phyloP scores from a whole-genome alignment of 179 eudicot species.

The Silene vulgaris region DNA sequence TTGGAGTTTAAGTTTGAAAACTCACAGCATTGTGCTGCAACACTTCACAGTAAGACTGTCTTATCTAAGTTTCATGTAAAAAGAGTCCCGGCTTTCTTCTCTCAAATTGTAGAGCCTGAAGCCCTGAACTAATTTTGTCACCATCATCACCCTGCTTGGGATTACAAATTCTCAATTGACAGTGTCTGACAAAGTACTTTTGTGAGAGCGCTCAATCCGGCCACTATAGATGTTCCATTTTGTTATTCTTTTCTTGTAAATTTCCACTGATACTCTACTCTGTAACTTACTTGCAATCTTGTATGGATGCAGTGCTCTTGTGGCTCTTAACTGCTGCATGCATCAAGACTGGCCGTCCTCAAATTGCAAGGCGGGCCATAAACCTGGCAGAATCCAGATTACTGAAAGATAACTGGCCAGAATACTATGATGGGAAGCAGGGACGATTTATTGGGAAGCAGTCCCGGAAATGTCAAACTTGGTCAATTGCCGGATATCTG shows the following conservation, averaged over 20 bases:
- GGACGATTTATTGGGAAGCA: conserved; percentile 68
- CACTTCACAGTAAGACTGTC: not conserved
- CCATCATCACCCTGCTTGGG: not conserved
- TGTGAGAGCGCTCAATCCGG: not conserved
- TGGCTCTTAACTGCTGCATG: conserved; percentile 83
- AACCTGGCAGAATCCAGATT: conserved; percentile 56
- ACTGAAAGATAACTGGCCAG: conserved; percentile 62
- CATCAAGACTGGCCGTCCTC: conserved; percentile 66
- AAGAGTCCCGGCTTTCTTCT: not conserved
- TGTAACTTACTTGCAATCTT: not conserved
- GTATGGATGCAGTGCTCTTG: conserved; percentile 50
- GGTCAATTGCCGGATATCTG: conserved; percentile 75
- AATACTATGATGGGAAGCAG: conserved; percentile 64
- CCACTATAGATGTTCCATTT: not conserved
- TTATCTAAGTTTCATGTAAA: not conserved
- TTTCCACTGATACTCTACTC: not conserved
- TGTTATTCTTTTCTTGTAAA: not conserved
- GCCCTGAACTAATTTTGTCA: not conserved
- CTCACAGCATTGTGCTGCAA: not conserved
- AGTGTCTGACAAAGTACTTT: no score
- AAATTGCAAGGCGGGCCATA: conserved; percentile 71
- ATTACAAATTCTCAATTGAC: not conserved
- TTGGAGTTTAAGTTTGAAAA: not conserved
- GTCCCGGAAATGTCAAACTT: conserved; percentile 63
- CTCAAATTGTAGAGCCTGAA: not conserved